A percentile compares a stretch with the other conserved stretches of the same genome.
These are phyloP conservation scores for Pistacia integerrima DNA, from an alignment of 345 rosid species.

Conservation along the genomic window DNA sequence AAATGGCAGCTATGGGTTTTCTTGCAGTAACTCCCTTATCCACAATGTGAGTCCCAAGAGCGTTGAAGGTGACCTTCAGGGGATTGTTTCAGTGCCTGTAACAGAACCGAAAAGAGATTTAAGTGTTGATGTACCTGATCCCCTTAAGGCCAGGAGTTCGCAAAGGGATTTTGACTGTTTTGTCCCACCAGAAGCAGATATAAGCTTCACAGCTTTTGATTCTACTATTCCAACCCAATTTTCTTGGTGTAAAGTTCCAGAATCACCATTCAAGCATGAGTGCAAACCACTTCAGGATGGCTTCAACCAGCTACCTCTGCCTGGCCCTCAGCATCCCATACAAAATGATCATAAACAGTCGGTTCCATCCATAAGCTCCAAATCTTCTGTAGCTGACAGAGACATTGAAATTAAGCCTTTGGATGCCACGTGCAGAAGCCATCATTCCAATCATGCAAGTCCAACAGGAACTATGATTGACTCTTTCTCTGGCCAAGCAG, in stretches of 20 bases:
- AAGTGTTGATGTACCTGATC: conserved; percentile 37
- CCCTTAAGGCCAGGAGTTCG: conserved; percentile 38
- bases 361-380: conserved; percentile 28
- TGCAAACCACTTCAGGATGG: conserved; percentile 36
- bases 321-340: conserved; percentile 31
- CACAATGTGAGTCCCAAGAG: conserved; percentile 38
- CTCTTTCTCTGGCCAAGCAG: conserved; percentile 34
- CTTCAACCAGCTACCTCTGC: conserved; percentile 44
- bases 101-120: conserved; percentile 45
- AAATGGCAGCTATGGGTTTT: conserved; percentile 38
- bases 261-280: conserved; percentile 47
- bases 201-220: conserved; percentile 40
- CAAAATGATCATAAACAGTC: conserved; percentile 27
- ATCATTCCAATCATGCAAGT: conserved; percentile 25
- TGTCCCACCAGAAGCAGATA: conserved; percentile 32
- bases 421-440: conserved; percentile 35
- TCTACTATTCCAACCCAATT: conserved; percentile 38
- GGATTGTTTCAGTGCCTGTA: conserved; percentile 38
- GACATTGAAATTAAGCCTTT: conserved; percentile 40
- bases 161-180: conserved; percentile 44
- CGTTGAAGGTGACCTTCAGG: conserved; percentile 46
- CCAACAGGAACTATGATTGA: conserved; percentile 25
- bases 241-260: conserved; percentile 60
- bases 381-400: conserved; percentile 29
- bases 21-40: conserved; percentile 39